Evolutionary conservation across 805 yeast species (phyloP).

Genomic region (Yarrowia alimentaria): DNA sequence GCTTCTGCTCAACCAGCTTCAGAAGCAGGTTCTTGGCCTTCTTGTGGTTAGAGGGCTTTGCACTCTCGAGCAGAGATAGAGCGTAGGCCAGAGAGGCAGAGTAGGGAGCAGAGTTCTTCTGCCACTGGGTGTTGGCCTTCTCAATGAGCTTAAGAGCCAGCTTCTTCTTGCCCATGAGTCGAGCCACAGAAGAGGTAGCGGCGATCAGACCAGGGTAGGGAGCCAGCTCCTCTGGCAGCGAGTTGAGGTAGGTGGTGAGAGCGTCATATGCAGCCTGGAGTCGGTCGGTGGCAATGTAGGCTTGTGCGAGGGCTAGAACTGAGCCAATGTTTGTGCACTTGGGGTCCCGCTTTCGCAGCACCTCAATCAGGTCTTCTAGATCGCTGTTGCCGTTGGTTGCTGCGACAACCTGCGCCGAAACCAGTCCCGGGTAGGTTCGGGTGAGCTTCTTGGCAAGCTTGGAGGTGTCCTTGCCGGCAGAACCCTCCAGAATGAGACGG

Average conservation of each 20-base stretch:
- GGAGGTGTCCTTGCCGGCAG: conserved; percentile 38
- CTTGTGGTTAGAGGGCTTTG: conserved; percentile 31
- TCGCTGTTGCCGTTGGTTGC: conserved; percentile 26
- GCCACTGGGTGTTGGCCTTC: conserved; percentile 38
- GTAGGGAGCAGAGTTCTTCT: conserved; percentile 10
- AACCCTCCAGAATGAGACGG: conserved; percentile 43
- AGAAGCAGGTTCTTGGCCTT: conserved; percentile 38
- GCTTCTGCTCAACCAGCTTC: conserved; percentile 30
- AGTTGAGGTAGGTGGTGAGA: conserved; percentile 35
- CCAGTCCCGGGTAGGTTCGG: conserved; percentile 31
- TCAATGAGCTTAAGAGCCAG: conserved; percentile 41
- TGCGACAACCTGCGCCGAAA: conserved; percentile 27
- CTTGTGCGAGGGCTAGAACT: conserved; percentile 38
- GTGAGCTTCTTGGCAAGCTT: conserved; percentile 32
- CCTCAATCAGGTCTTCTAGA: conserved; percentile 11
- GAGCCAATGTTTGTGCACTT: conserved; percentile 32
- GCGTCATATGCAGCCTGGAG: conserved; percentile 34
- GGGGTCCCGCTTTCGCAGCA: conserved; percentile 34
- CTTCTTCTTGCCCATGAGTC: conserved; percentile 44
- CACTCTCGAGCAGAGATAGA: conserved; percentile 42
- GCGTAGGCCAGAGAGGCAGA: conserved; percentile 37
- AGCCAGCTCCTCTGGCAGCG: conserved; percentile 27
- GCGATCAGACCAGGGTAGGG: conserved; percentile 52
- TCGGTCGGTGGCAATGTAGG: conserved; percentile 33
- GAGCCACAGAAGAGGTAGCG: conserved; percentile 51